These are phyloP conservation scores for Russula earlei DNA, from an alignment of 768 basidiomycete genomes.

Conservation along the genomic window DNA sequence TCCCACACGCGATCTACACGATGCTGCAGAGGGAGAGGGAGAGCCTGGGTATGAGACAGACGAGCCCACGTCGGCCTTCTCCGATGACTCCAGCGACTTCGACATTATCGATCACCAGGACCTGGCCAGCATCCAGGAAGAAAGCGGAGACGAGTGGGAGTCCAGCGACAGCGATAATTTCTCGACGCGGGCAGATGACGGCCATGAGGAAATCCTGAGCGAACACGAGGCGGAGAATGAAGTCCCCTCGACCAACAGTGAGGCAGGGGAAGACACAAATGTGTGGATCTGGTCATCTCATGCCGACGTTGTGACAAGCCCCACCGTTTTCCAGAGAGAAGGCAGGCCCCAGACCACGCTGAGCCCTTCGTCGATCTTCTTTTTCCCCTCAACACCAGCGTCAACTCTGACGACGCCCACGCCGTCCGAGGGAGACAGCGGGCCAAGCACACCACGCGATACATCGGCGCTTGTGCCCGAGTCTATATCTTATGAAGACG, in stretches of 20 bases:
- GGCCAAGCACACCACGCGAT: not conserved
- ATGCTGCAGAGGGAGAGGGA: not conserved
- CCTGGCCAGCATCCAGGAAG: not conserved
- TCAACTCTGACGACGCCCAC: not conserved
- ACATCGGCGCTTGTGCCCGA: not conserved
- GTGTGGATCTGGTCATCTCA: not conserved
- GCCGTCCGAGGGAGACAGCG: not conserved
- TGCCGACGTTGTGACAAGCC: not conserved
- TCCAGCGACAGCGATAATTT: not conserved
- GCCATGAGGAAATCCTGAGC: not conserved
- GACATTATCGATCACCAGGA: not conserved
- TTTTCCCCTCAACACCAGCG: not conserved
- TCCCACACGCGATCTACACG: not conserved
- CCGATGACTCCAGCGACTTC: not conserved
- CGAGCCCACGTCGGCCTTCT: not conserved
- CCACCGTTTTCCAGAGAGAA: not conserved
- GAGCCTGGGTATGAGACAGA: not conserved
- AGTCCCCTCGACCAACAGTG: not conserved
- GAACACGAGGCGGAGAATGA: not conserved
- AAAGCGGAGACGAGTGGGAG: not conserved
- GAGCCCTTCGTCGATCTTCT: not conserved
- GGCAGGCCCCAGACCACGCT: not conserved
- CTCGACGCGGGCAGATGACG: not conserved
- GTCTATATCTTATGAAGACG: not conserved
- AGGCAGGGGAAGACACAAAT: not conserved